Conservation (phyloP, 106 monocot genomes). For the Dactylorhiza incarnata region DNA sequence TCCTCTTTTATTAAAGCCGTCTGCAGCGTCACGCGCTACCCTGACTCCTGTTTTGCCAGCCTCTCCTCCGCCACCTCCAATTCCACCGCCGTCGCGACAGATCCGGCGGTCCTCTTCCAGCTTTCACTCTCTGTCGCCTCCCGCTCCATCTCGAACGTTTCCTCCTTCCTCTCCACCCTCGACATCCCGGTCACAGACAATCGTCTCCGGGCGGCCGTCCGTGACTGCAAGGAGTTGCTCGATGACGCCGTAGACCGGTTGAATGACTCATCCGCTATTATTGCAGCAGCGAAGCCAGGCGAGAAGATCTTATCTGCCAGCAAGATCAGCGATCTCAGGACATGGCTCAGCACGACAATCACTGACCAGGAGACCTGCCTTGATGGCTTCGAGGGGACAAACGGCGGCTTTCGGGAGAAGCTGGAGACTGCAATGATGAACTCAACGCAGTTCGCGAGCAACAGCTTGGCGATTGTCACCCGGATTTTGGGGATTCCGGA, state of each 20-base stretch:
- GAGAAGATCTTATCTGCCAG: slow-evolving; percentile 17
- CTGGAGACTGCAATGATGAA: slow-evolving; percentile 35
- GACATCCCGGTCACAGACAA: slow-evolving; percentile 14
- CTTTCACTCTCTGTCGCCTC: slow-evolving; percentile 43
- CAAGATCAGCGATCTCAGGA: slow-evolving; percentile 23
- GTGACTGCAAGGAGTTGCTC: slow-evolving; percentile 40
- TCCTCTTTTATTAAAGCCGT: slow-evolving; percentile 42
- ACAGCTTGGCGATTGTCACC: slow-evolving; percentile 32
- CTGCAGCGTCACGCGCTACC: slow-evolving; percentile 54
- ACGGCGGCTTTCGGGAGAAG: slow-evolving; percentile 16
- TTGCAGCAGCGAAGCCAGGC: slow-evolving; percentile 1
- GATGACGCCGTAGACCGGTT: slow-evolving; percentile 31
- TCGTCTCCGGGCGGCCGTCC: slow-evolving; percentile 26
- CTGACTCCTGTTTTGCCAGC: slow-evolving; percentile 50
- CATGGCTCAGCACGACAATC: slow-evolving; percentile 42
- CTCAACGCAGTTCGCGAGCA: slow-evolving; percentile 34
- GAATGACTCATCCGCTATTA: slow-evolving; percentile 24
- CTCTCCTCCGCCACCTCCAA: slow-evolving; percentile 31
- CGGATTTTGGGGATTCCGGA: slow-evolving; percentile 21
- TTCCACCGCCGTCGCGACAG: slow-evolving; percentile 12
- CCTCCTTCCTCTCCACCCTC: slow-evolving; percentile 14
- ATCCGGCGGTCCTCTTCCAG: slow-evolving; percentile 52
- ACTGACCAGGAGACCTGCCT: slow-evolving; percentile 37
- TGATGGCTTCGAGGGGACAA: slow-evolving; percentile 43
- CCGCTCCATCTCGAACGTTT: slow-evolving; percentile 16